Evolutionary conservation across 1,284 basidiomycete species (phyloP).

Genomic region (Rhodotorula sp.): DNA sequence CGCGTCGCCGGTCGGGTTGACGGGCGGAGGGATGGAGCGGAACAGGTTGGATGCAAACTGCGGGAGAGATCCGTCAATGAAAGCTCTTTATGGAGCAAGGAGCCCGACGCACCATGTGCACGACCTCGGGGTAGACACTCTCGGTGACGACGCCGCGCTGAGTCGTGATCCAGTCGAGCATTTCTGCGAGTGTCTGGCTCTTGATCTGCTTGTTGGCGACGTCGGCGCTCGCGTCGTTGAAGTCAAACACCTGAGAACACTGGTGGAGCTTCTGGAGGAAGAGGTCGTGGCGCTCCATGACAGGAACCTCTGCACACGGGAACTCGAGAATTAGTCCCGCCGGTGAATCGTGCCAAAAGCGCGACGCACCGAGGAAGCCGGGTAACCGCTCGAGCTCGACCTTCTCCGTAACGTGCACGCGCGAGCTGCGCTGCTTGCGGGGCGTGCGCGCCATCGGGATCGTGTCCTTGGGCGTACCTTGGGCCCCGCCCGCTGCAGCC

Average conservation of each 20-base stretch:
- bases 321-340: not conserved
- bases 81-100: fast-evolving
- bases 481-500: slow-evolving; percentile 53
- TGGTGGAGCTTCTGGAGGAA: slow-evolving; percentile 96
- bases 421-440: slow-evolving; percentile 90
- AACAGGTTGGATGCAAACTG: slow-evolving; percentile 97
- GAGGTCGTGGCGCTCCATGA: slow-evolving; percentile 82
- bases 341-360: no score
- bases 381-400: slow-evolving; percentile 95
- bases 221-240: slow-evolving; percentile 95
- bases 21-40: slow-evolving; percentile 98
- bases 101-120: slow-evolving; percentile 76
- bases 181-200: slow-evolving; percentile 94
- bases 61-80: not conserved
- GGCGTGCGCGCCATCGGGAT: slow-evolving; percentile 92
- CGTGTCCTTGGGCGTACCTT: slow-evolving; percentile 71
- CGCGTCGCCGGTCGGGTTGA: slow-evolving; percentile 95
- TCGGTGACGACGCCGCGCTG: slow-evolving; percentile 97
- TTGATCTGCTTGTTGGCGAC: slow-evolving; percentile 98
- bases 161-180: slow-evolving; percentile 98
- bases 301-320: slow-evolving; percentile 67
- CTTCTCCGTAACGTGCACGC: slow-evolving; percentile 94
- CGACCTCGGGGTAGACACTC: slow-evolving; percentile 97
- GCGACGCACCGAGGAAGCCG: slow-evolving; percentile 80
- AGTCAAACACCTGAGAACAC: slow-evolving; percentile 96